Conservation (phyloP, 176 grass and related monocot genomes). For the Zea mays region Zm-B73-REFERENCE-NAM-5.0 NC_050102.1:139530001-139530500, state of each 20-base stretch:
- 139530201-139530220: constrained; percentile 19
- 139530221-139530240: constrained; percentile 5
- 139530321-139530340: constrained; percentile 10
- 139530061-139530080: constrained; percentile 28
- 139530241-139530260: constrained; percentile 32
- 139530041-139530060: constrained; percentile 6
- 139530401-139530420: constrained; percentile 46
- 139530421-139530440: constrained; percentile 26
- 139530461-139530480: constrained; percentile 28
- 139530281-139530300: constrained; percentile 10
- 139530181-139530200: constrained; percentile 23
- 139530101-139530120: constrained; percentile 41
- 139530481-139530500: constrained; percentile 28
- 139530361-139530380: constrained; percentile 17
- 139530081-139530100: constrained; percentile 33
- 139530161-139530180: constrained; percentile 27
- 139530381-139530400: constrained; percentile 38
- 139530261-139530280: constrained; percentile 20
- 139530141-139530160: constrained; percentile 8
- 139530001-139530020: constrained; percentile 6
- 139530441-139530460: constrained; percentile 28
- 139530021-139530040: neutral
- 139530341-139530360: neutral
- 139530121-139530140: constrained; percentile 20
- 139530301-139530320: constrained; percentile 1